Base-by-base conservation (phyloP, 805 yeast species). In the Saccharomycopsis amapae region DNA sequence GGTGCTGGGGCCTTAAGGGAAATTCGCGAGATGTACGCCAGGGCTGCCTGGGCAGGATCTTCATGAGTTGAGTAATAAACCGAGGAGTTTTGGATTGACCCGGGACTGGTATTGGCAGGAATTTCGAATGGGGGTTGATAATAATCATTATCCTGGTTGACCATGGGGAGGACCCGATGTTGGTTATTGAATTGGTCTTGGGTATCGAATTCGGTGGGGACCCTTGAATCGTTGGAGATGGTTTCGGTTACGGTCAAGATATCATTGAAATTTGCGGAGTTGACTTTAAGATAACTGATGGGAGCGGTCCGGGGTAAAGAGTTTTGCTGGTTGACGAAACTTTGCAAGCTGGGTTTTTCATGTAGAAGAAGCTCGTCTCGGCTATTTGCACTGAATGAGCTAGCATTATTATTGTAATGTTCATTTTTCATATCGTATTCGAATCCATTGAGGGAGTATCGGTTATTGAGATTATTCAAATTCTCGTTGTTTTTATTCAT, bases 401-500 rank as follows among this genome's bases (percentile, higher is more conserved):
- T 22, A 5, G 18, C 9, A 7, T 38, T 20, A 10, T 28, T 28
- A 12, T 28, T 10, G 32, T n/a, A 10, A 10, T 28, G 10, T n/a
- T 28, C 32, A 28, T n/a, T 28, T n/a, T 10, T n/a, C 2, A 12
- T 34, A 25, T 31, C 40, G 43, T 40, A 40, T 22, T 40, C 44
- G 19, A 40, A 40, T 20, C 42, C 42, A 20, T 26, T 38, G 34
- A 38, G 15, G 9, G 34, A 26, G 15, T 26, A 38, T 10, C 40
- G 38, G 22, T 40, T 44, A 20, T 28, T 28, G 10, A 31, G 38
- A 31, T 32, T 40, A 12, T 40, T 39, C 28, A 40, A n/a, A 5
- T 33, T 13, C n/a, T 37, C 28, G 18, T 23, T 39, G n/a, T 20
- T 34, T 12, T 30, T 31, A 23, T 45, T 35, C 45, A 45, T 40